A percentile compares a stretch with the other conserved stretches of the same genome.
Evolutionary conservation across 2,329 filamentous ascomycete species (phyloP).

Genomic region (Podosphaera fusca): DNA sequence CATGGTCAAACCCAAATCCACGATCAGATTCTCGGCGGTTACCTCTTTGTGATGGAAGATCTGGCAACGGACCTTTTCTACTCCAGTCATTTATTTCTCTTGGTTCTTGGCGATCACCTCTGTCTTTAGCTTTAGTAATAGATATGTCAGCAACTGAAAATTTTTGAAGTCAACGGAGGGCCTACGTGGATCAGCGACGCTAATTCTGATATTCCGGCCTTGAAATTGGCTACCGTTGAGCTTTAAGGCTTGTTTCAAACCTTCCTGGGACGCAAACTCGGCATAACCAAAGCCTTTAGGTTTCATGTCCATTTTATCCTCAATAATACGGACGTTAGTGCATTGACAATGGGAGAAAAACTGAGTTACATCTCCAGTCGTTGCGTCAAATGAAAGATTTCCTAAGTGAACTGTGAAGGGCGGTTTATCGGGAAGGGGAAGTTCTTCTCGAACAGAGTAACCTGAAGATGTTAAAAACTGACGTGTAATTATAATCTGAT

Average conservation of each 20-base stretch:
- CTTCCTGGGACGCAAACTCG: constrained; percentile 72
- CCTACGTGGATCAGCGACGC: constrained; percentile 94
- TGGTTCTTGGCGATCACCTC: constrained; percentile 36
- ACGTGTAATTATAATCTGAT: constrained; percentile 2
- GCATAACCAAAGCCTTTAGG: constrained; percentile 98
- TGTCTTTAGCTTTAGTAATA: constrained; percentile 49
- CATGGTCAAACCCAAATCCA: constrained; percentile 25
- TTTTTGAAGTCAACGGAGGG: constrained; percentile 16
- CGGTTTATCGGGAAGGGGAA: constrained; percentile 74
- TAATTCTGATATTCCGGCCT: constrained; percentile 75
- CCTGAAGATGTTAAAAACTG: constrained; percentile 17
- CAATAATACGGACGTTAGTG: constrained; percentile 81
- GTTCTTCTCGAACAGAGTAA: constrained; percentile 46
- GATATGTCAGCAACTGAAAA: constrained; percentile 6
- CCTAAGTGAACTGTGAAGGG: constrained; percentile 91
- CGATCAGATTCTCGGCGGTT: constrained; percentile 27
- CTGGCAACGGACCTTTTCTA: constrained; percentile 71
- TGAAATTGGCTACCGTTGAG: constrained; percentile 67
- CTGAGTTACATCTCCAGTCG: constrained; percentile 55
- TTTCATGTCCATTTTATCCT: constrained; percentile 80
- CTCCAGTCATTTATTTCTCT: constrained; percentile 81
- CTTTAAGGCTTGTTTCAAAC: constrained; percentile 71
- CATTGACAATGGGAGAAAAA: constrained; percentile 74
- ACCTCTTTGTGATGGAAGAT: constrained; percentile 32
- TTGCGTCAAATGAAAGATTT: constrained; percentile 90